Base-by-base conservation (phyloP, 768 basidiomycete genomes). In the Floccularia luteovirens region DNA sequence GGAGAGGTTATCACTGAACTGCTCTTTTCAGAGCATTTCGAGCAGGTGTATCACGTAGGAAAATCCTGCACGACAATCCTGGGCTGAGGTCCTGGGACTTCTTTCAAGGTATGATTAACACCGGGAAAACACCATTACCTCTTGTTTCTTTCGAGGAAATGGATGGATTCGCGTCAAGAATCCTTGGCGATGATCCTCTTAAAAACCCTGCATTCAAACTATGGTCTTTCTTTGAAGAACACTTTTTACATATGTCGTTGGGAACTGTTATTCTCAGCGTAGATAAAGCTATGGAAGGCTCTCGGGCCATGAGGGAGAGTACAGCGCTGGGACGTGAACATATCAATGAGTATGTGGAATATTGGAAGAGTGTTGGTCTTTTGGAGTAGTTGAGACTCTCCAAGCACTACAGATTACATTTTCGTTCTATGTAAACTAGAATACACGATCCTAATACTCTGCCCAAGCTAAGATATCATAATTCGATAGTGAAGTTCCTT, bases 41-140 rank as follows among this genome's bases (percentile, higher is more conserved):
- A 49, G 21, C 52, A 55, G 3, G 47, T 59, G 20, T 62, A 62
- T 36, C 62, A 62, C 36, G 43, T 65, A n/a, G 51, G 63, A 65
- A 41, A 63, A 62, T 36, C 61, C 62, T 1, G 57, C 55, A 11
- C 56, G 61, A 10, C 62, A 63, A 39, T 57, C 61, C 0, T 63
- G 62, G 61, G 41, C 44, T 19, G 59, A 54, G 3, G 37, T 63
- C 14, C 42, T 63, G 12, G 11, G 46, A 51, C 38, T 47, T 65
- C n/a, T 48, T 55, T 1, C 38, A 31, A 3, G 49, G 62, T 11
- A 45, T 61, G 0, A 46, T 54, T 13, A 20, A 20, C 23, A 13
- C 3, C 4, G 50, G 43, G 20, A 24, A 39, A 5, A 46, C 33
- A n/a, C 48, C 51, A 22, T 41, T 59, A 13, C 52, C 55, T 17